Evolutionary conservation across 2,329 filamentous ascomycete genomes (phyloP).

Genomic region (Trichophyton verrucosum): DNA sequence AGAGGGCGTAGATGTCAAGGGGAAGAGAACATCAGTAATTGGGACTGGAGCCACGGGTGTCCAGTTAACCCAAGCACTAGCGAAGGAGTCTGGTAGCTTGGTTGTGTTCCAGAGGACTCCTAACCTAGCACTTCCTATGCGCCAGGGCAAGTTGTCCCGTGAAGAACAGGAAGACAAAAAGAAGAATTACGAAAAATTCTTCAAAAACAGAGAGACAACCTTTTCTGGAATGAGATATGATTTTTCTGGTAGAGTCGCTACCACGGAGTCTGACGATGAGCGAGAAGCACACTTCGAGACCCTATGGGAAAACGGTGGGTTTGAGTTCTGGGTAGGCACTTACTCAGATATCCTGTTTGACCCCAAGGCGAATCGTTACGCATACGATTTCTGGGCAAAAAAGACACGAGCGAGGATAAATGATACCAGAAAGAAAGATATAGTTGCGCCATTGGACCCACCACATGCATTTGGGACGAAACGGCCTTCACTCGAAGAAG

Average conservation of each 20-base stretch:
- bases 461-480: constrained; percentile 46
- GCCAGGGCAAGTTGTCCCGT: constrained; percentile 35
- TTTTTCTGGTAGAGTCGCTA: constrained; percentile 40
- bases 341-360: constrained; percentile 42
- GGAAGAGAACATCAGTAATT: constrained; percentile 50
- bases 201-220: constrained; percentile 37
- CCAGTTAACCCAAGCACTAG: constrained; percentile 50
- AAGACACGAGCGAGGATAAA: constrained; percentile 41
- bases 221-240: constrained; percentile 49
- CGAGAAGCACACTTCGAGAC: constrained; percentile 39
- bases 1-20: constrained; percentile 42
- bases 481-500: constrained; percentile 37
- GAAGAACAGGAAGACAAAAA: constrained; percentile 39
- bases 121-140: constrained; percentile 53
- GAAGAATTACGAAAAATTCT: constrained; percentile 37
- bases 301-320: constrained; percentile 42
- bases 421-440: constrained; percentile 38
- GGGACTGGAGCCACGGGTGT: constrained; percentile 54
- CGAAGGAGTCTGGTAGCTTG: constrained; percentile 40
- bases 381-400: constrained; percentile 45
- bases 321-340: constrained; percentile 39
- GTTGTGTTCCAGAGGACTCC: constrained; percentile 51
- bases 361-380: constrained; percentile 38
- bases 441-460: constrained; percentile 42
- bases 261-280: constrained; percentile 39